phyloP scores from a whole-genome alignment of 176 grass and related monocot species.

The Avena insularis region DNA sequence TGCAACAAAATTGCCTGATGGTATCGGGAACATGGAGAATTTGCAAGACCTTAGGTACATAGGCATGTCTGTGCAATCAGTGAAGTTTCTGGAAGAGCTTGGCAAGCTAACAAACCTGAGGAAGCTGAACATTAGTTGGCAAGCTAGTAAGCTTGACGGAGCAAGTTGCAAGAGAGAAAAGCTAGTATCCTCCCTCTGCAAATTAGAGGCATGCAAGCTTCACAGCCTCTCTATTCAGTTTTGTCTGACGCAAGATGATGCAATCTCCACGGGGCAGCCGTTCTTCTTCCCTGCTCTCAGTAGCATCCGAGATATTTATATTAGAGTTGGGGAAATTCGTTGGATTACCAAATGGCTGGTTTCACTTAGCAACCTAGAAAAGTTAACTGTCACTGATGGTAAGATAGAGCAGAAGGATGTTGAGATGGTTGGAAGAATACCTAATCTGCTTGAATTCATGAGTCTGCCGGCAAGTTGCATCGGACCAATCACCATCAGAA shows the following conservation, averaged over 20 bases:
- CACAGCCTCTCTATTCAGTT: fast-evolving
- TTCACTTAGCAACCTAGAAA: neutral
- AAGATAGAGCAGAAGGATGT: neutral
- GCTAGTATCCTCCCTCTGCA: neutral
- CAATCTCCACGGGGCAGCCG: neutral
- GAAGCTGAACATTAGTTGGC: neutral
- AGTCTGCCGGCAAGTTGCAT: no score
- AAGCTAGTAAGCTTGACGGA: neutral
- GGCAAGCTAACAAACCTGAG: neutral
- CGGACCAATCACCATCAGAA: no score
- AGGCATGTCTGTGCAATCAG: neutral
- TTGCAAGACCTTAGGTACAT: neutral
- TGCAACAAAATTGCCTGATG: neutral
- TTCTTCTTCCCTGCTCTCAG: neutral
- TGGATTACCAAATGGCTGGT: neutral
- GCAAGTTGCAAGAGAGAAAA: neutral
- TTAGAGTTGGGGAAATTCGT: neutral
- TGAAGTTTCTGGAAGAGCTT: neutral
- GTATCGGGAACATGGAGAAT: neutral
- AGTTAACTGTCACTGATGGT: fast-evolving
- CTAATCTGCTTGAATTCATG: neutral
- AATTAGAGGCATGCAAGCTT: neutral
- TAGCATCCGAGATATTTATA: neutral
- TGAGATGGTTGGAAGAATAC: neutral
- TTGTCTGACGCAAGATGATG: neutral